Evolutionary conservation across 2,329 filamentous ascomycete genomes (phyloP).

Genomic region (Tothia fuscella): DNA sequence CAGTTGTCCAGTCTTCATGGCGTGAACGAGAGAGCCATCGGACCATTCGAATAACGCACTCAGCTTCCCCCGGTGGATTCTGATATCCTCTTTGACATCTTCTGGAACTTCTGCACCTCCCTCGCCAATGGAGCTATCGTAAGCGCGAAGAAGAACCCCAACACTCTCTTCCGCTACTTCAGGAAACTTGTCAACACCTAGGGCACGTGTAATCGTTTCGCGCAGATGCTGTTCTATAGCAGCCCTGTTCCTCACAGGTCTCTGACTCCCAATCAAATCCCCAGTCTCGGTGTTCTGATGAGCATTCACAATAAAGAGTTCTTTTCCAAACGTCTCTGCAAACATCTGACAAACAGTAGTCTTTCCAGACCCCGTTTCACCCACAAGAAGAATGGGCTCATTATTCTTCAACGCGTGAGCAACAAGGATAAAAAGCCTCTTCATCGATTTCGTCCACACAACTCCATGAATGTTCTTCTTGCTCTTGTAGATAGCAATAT

Average conservation of each 20-base stretch:
- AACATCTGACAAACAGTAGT: conserved; percentile 92
- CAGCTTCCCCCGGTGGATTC: conserved; percentile 45
- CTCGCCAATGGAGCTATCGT: conserved; percentile 29
- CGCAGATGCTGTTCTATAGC: conserved; percentile 55
- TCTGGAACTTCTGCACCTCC: background rate
- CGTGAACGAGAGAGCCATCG: conserved; percentile 83
- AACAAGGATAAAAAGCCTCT: conserved; percentile 81
- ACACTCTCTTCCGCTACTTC: conserved; percentile 17
- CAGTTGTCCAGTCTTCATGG: conserved; percentile 80
- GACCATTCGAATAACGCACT: conserved; percentile 93
- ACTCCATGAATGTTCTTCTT: conserved; percentile 36
- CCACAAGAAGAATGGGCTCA: conserved; percentile 86
- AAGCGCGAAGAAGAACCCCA: conserved; percentile 25
- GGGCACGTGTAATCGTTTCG: conserved; percentile 49
- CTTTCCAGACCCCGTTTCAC: conserved; percentile 95
- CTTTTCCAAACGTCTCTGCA: conserved; percentile 63
- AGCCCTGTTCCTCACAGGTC: conserved; percentile 76
- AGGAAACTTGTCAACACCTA: too few relatives aligned
- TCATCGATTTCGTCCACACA: conserved; percentile 94
- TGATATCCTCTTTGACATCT: conserved; percentile 23
- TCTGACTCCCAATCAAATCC: conserved; percentile 89
- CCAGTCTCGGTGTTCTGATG: conserved; percentile 98
- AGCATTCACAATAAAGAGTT: conserved; percentile 84
- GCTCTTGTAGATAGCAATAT: conserved; percentile 23
- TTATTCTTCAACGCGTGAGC: conserved; percentile 75